A percentile compares a stretch with the other conserved stretches of the same genome.
phyloP scores from a whole-genome alignment of 305 asterid genomes.

The Fraxinus floribunda region DNA sequence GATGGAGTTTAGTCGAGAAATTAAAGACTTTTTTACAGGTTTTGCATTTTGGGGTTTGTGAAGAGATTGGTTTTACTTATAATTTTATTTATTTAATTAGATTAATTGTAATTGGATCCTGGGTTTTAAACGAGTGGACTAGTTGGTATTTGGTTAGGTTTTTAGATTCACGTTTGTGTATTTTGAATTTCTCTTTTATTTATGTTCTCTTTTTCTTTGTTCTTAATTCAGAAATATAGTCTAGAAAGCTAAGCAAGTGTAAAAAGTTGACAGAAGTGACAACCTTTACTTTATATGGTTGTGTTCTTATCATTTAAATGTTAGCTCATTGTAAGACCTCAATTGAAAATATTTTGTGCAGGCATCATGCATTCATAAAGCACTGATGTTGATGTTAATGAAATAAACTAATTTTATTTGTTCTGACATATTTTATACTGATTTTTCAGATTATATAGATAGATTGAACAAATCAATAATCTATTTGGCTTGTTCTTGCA shows the following conservation, averaged over 20 bases:
- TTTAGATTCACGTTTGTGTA: too few species aligned
- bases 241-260: neutral
- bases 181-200: too few species aligned
- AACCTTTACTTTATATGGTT: neutral
- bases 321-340: neutral
- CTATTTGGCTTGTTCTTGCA: slow-evolving; percentile 1
- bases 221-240: neutral
- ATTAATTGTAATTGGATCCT: too few species aligned
- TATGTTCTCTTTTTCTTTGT: neutral
- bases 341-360: neutral
- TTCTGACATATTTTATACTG: too few species aligned
- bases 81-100: too few species aligned
- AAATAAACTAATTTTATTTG: neutral
- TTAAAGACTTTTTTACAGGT: too few species aligned
- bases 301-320: slow-evolving; percentile 1
- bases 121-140: too few species aligned
- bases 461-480: neutral
- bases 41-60: too few species aligned
- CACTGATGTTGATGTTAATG: neutral
- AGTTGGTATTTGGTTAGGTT: too few species aligned
- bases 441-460: slow-evolving; percentile 13
- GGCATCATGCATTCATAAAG: too few species aligned
- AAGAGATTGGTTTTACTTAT: too few species aligned
- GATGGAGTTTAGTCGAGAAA: too few species aligned
- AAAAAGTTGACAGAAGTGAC: neutral